phyloP scores from a whole-genome alignment of 2,329 filamentous ascomycete species.

The Epichloe hybrida region DNA sequence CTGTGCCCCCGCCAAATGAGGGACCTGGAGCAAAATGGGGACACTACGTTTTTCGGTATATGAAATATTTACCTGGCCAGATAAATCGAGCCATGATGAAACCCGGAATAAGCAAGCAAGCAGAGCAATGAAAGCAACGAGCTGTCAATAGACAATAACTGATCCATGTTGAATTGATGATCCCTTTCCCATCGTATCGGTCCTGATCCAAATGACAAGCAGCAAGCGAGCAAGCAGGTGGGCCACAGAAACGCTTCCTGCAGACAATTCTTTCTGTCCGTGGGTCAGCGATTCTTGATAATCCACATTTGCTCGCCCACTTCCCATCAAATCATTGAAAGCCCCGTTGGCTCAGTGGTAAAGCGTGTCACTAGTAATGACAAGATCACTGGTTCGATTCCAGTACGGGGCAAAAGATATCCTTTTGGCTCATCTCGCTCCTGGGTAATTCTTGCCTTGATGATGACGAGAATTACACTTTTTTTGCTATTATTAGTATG shows the following conservation, averaged over 20 bases:
- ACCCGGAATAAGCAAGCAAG: too few species aligned
- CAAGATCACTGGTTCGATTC: constrained; percentile 23
- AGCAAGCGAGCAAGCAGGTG: background rate
- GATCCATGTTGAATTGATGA: background rate
- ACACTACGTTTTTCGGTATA: constrained; percentile 20
- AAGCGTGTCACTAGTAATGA: constrained; percentile 25
- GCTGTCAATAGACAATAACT: too few species aligned
- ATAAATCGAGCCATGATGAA: too few species aligned
- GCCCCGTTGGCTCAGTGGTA: constrained; percentile 24
- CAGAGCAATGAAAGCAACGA: background rate
- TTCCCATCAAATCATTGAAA: background rate
- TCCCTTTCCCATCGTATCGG: background rate
- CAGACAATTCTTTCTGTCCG: background rate
- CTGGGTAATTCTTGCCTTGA: background rate
- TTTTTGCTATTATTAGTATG: too few species aligned
- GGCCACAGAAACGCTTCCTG: background rate
- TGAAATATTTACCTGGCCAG: constrained; percentile 13
- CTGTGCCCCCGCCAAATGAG: constrained; percentile 12
- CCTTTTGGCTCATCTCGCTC: background rate
- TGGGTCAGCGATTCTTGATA: background rate
- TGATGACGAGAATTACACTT: too few species aligned
- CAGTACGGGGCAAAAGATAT: constrained; percentile 15
- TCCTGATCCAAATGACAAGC: background rate
- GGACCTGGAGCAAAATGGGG: constrained; percentile 17
- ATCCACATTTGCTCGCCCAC: background rate